phyloP scores from a whole-genome alignment of 2,329 filamentous ascomycete species.

The Paraphoma sp. region DNA sequence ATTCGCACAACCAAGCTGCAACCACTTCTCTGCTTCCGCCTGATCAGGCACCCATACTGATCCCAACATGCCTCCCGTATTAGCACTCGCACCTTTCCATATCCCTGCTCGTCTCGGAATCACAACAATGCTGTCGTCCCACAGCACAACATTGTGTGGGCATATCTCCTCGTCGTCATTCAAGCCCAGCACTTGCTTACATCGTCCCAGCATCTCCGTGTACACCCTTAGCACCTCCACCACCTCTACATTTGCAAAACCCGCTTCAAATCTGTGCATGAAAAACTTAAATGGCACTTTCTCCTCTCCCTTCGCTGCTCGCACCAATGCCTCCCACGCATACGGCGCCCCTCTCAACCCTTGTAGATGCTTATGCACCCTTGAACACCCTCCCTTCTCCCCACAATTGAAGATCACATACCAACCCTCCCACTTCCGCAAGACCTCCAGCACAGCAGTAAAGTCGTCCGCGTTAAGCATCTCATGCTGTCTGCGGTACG shows the following conservation, averaged over 20 bases:
- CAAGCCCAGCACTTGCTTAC: constrained; percentile 13
- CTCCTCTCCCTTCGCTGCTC: constrained; percentile 18
- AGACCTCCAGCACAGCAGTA: constrained; percentile 44
- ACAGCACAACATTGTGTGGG: constrained; percentile 57
- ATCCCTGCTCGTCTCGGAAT: constrained; percentile 51
- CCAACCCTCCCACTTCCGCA: constrained; percentile 39
- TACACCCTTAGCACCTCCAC: constrained; percentile 26
- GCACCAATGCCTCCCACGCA: constrained; percentile 33
- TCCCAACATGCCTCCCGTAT: constrained; percentile 58
- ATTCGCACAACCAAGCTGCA: constrained; percentile 42
- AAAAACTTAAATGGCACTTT: constrained; percentile 49
- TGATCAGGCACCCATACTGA: constrained; percentile 48
- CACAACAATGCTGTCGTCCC: constrained; percentile 55
- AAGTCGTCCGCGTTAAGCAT: constrained; percentile 51
- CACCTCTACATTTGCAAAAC: constrained; percentile 8
- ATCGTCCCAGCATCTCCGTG: constrained; percentile 19
- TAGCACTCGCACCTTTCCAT: constrained; percentile 50
- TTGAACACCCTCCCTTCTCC: constrained; percentile 53
- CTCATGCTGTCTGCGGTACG: constrained; percentile 56
- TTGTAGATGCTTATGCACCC: constrained; percentile 60
- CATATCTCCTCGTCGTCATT: constrained; percentile 31
- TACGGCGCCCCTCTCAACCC: constrained; percentile 45
- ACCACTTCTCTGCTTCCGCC: constrained; percentile 48
- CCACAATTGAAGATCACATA: constrained; percentile 58
- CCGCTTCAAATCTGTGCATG: constrained; percentile 34